Evolutionary conservation across 306 rosid species (phyloP).

Genomic region (Malus sylvestris): DNA sequence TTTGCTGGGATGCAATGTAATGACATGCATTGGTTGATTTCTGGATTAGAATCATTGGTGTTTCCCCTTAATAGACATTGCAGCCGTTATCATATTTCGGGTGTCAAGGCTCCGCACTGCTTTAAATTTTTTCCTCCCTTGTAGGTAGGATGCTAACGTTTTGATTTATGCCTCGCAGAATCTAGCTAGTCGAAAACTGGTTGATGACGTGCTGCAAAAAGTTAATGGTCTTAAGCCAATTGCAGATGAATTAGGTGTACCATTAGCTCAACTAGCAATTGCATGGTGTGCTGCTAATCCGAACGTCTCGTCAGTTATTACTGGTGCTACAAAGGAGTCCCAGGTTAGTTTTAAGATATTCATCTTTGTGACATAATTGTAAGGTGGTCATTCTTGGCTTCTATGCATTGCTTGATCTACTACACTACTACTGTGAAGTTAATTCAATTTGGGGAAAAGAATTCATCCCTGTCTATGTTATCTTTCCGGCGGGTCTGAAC

Average conservation of each 20-base stretch:
- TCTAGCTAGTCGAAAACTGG: slow-evolving; percentile 75
- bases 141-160: slow-evolving; percentile 2
- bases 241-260: slow-evolving; percentile 90
- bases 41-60: neutral
- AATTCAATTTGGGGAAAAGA: neutral
- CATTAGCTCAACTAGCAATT: slow-evolving; percentile 80
- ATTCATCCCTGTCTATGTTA: neutral
- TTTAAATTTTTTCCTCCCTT: neutral
- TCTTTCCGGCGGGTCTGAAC: neutral
- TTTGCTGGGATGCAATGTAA: neutral
- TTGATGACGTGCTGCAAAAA: slow-evolving; percentile 77
- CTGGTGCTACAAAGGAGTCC: slow-evolving; percentile 95
- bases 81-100: neutral
- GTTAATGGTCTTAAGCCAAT: slow-evolving; percentile 87
- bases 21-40: neutral
- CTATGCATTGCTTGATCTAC: neutral
- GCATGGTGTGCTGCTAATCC: slow-evolving; percentile 99
- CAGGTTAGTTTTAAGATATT: slow-evolving; percentile 56
- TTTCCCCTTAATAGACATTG: neutral
- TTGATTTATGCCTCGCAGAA: slow-evolving; percentile 43
- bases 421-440: neutral
- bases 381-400: neutral
- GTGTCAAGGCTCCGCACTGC: neutral
- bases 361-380: neutral
- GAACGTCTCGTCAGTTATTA: slow-evolving; percentile 85